phyloP scores from a whole-genome alignment of 2,329 filamentous ascomycete species.

The Fusarium hostae region DNA sequence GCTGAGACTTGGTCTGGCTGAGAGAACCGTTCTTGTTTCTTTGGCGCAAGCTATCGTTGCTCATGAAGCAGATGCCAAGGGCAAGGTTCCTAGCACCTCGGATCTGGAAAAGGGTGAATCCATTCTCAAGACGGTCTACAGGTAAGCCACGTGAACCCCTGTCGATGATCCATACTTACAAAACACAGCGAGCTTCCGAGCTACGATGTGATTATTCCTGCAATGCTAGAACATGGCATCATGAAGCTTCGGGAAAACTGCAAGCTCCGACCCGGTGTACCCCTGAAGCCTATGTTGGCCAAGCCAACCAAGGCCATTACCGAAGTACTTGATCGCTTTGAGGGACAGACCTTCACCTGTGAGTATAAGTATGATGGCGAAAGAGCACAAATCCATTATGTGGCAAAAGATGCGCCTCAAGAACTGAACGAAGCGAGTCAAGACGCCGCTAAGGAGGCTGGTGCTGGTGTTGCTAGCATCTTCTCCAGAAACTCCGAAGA shows the following conservation, averaged over 20 bases:
- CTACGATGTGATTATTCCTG: constrained; percentile 93
- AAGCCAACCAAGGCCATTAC: constrained; percentile 99
- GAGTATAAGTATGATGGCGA: constrained; percentile 99
- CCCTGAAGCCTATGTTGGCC: constrained; percentile 97
- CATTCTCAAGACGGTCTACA: constrained; percentile 90
- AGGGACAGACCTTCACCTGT: constrained; percentile 94
- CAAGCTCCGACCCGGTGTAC: constrained; percentile 92
- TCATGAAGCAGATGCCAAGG: constrained; percentile 80
- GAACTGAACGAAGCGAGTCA: constrained; percentile 72
- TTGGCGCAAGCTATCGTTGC: constrained; percentile 88
- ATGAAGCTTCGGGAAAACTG: constrained; percentile 84
- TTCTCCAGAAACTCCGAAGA: constrained; percentile 99
- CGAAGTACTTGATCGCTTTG: constrained; percentile 95
- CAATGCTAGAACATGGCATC: constrained; percentile 87
- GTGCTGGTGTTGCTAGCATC: constrained; percentile 84
- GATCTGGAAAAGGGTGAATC: constrained; percentile 86
- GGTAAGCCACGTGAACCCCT: constrained; percentile 58
- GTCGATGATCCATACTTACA: constrained; percentile 47
- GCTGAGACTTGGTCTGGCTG: constrained; percentile 87
- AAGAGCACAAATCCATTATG: constrained; percentile 97
- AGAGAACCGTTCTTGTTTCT: constrained; percentile 90
- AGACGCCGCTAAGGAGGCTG: constrained; percentile 71
- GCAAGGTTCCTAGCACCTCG: constrained; percentile 75
- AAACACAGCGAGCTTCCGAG: constrained; percentile 84
- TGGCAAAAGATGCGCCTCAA: constrained; percentile 80